Evolutionary conservation across 148 eudicot genomes (phyloP).

Genomic region (Amaranthus cruentus): DNA sequence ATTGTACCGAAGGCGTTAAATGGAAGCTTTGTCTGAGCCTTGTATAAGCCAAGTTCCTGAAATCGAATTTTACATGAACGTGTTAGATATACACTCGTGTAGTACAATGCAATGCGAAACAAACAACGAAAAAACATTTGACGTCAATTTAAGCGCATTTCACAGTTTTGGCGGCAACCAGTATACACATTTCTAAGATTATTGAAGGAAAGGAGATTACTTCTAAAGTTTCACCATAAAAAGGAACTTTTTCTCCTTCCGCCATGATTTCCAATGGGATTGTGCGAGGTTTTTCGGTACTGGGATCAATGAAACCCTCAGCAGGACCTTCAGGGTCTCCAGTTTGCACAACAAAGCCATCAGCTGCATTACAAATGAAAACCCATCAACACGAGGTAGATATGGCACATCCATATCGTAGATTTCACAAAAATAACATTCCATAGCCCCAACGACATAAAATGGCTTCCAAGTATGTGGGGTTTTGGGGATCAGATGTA

Average conservation of each 20-base stretch:
- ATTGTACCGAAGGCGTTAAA: slow-evolving; percentile 98
- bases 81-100: not conserved
- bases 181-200: not conserved
- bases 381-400: not conserved
- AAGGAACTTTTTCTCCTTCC: slow-evolving; percentile 77
- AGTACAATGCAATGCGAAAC: no score
- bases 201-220: slow-evolving; percentile 43
- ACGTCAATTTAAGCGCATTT: no score
- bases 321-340: slow-evolving; percentile 99
- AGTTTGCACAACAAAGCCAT: slow-evolving; percentile 99
- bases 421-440: no score
- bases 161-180: no score
- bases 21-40: slow-evolving; percentile 97
- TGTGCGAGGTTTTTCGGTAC: slow-evolving; percentile 93
- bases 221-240: slow-evolving; percentile 85
- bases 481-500: no score
- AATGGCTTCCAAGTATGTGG: no score
- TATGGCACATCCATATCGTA: not conserved
- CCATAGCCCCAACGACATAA: no score
- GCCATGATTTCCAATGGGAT: slow-evolving; percentile 91
- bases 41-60: slow-evolving; percentile 96
- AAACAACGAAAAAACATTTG: no score
- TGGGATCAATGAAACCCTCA: slow-evolving; percentile 95
- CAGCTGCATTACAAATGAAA: slow-evolving; percentile 50
- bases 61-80: not conserved